Conservation (phyloP, 2,329 filamentous ascomycete species). For the Cytospora leucostoma region DNA sequence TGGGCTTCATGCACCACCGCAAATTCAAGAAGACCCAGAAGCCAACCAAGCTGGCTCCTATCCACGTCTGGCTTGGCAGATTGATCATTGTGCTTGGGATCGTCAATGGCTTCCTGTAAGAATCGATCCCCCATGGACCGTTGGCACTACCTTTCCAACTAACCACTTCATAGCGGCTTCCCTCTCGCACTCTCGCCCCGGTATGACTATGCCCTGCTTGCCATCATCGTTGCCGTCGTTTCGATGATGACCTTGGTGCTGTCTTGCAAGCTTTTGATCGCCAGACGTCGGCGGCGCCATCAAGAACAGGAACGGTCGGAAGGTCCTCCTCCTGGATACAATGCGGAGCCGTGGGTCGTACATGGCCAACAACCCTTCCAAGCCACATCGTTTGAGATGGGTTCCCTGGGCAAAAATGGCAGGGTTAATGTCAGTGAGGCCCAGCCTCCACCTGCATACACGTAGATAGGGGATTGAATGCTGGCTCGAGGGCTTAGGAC, state of each 20-base stretch:
- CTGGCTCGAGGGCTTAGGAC: background rate
- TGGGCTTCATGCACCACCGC: slow-evolving; percentile 59
- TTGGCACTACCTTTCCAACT: background rate
- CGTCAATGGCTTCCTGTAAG: slow-evolving; percentile 59
- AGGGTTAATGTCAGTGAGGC: slow-evolving; percentile 8
- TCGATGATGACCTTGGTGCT: slow-evolving; percentile 43
- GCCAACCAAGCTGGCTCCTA: slow-evolving; percentile 51
- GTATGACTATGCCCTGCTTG: slow-evolving; percentile 51
- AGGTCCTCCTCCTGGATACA: slow-evolving; percentile 13
- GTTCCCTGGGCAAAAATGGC: slow-evolving; percentile 7
- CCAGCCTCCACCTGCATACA: slow-evolving; percentile 10
- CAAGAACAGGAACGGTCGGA: slow-evolving; percentile 5
- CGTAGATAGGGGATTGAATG: background rate
- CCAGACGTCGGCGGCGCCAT: slow-evolving; percentile 32
- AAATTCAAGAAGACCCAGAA: slow-evolving; percentile 52
- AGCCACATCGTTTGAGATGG: slow-evolving; percentile 12
- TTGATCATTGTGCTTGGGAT: slow-evolving; percentile 54
- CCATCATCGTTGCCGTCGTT: slow-evolving; percentile 47
- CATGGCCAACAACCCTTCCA: slow-evolving; percentile 4
- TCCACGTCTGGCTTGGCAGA: slow-evolving; percentile 61
- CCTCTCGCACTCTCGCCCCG: slow-evolving; percentile 53
- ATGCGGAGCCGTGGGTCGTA: slow-evolving; percentile 23
- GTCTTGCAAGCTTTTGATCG: slow-evolving; percentile 39
- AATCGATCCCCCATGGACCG: slow-evolving; percentile 20
- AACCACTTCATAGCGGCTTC: slow-evolving; percentile 50